These are phyloP conservation scores for Gossypium lobatum DNA, from an alignment of 441 rosid species.

Conservation along the genomic window DNA sequence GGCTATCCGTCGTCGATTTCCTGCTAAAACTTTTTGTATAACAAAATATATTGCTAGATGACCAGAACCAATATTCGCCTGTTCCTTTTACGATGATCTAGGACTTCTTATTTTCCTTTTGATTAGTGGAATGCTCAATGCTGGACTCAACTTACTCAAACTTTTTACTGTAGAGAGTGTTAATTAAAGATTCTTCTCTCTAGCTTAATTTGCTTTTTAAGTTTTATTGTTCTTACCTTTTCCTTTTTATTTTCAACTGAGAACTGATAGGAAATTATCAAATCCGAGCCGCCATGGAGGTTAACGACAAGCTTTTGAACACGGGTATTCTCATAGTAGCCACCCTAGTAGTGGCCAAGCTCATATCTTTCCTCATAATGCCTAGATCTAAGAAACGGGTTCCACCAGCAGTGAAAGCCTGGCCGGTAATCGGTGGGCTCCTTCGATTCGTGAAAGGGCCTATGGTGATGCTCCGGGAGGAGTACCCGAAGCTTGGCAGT, in stretches of 20 bases:
- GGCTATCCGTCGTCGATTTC: background rate
- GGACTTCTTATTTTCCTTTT: background rate
- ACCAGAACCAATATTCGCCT: background rate
- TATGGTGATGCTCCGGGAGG: constrained; percentile 72
- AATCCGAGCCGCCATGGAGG: constrained; percentile 27
- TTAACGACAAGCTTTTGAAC: constrained; percentile 53
- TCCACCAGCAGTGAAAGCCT: constrained; percentile 64
- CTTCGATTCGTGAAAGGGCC: constrained; percentile 81
- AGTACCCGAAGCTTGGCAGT: constrained; percentile 90
- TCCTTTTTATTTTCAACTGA: constrained; percentile 9
- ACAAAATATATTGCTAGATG: background rate
- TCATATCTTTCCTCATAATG: constrained; percentile 50
- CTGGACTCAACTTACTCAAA: background rate
- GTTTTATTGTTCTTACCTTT: background rate
- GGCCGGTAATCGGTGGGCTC: constrained; percentile 72
- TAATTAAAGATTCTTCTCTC: background rate
- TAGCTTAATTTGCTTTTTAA: background rate
- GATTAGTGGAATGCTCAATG: background rate
- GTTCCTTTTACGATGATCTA: background rate
- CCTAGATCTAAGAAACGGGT: constrained; percentile 60
- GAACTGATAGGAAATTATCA: background rate
- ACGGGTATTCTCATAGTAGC: constrained; percentile 52
- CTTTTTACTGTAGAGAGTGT: background rate
- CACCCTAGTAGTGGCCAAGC: constrained; percentile 70
- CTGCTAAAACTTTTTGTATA: background rate